A percentile compares a stretch with the other conserved stretches of the same genome.
Evolutionary conservation across 495 filamentous ascomycete species (phyloP).

Genomic region (Talaromyces trachyspermus): DNA sequence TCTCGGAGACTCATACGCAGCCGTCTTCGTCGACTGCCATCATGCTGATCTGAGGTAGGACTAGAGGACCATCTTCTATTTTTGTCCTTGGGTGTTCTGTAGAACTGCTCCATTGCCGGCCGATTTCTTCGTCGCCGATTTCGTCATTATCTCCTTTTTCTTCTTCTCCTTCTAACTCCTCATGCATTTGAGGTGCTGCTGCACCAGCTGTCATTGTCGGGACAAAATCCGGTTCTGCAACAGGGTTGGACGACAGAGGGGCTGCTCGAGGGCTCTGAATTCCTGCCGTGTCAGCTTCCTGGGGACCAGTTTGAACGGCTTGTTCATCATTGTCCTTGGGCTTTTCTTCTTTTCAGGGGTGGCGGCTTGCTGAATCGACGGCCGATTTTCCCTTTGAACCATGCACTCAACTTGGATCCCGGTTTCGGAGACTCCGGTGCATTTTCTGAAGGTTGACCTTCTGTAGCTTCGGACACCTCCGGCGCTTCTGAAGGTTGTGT

Average conservation of each 20-base stretch:
- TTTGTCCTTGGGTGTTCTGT: background rate
- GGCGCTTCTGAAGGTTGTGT: slow-evolving; percentile 3
- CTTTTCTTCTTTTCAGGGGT: slow-evolving; percentile 3
- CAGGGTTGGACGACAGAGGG: background rate
- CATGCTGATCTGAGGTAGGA: background rate
- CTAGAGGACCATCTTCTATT: background rate
- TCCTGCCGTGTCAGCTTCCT: slow-evolving; percentile 1
- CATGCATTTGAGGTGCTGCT: no score
- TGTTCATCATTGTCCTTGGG: no score
- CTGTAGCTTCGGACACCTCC: slow-evolving; percentile 8
- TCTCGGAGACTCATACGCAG: slow-evolving; percentile 12
- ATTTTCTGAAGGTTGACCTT: background rate
- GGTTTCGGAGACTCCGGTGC: slow-evolving; percentile 12
- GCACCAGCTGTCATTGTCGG: no score
- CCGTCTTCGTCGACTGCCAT: slow-evolving; percentile 13
- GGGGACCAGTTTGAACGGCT: slow-evolving; percentile 1
- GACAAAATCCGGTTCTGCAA: slow-evolving; percentile 9
- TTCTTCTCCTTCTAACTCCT: no score
- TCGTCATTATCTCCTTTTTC: background rate
- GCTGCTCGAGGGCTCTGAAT: background rate
- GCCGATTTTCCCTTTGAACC: slow-evolving; percentile 51
- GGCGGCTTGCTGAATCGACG: slow-evolving; percentile 28
- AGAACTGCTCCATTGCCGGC: slow-evolving; percentile 9
- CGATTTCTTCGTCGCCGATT: background rate
- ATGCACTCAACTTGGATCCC: slow-evolving; percentile 47